These are phyloP conservation scores for Truncatella angustata DNA, from an alignment of 2,329 filamentous ascomycete genomes.

Conservation along the genomic window DNA sequence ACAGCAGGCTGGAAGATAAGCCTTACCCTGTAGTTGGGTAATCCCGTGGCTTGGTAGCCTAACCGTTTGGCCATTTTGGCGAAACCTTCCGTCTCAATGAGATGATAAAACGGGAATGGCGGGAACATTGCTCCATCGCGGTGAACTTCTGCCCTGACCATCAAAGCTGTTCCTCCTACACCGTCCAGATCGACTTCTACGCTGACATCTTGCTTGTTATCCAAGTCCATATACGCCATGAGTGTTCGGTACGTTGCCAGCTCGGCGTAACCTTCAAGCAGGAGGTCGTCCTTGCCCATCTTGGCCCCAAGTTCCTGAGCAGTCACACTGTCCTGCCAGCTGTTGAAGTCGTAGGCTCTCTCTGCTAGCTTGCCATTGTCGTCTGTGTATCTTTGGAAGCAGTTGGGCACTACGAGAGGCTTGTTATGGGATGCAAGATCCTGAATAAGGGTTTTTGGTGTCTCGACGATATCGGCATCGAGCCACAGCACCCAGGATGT, in stretches of 20 bases:
- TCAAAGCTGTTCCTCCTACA: slow-evolving; percentile 85
- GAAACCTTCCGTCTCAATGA: slow-evolving; percentile 97
- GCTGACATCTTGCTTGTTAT: slow-evolving; percentile 53
- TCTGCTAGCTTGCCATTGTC: slow-evolving; percentile 69
- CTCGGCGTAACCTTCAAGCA: slow-evolving; percentile 90
- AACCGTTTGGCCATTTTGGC: slow-evolving; percentile 92
- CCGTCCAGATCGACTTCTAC: slow-evolving; percentile 79
- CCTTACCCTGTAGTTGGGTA: slow-evolving; percentile 94
- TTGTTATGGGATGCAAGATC: slow-evolving; percentile 87
- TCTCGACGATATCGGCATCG: slow-evolving; percentile 88
- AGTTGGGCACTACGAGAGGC: slow-evolving; percentile 91
- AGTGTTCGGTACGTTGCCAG: slow-evolving; percentile 88
- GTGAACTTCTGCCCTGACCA: slow-evolving; percentile 96
- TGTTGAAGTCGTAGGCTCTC: slow-evolving; percentile 94
- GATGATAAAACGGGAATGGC: slow-evolving; percentile 90
- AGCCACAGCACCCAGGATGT: slow-evolving; percentile 98
- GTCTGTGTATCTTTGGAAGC: slow-evolving; percentile 84
- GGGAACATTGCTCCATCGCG: slow-evolving; percentile 98
- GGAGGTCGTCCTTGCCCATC: slow-evolving; percentile 88
- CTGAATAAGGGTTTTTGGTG: slow-evolving; percentile 80
- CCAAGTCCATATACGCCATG: slow-evolving; percentile 77
- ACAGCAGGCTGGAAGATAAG: neutral
- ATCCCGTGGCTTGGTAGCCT: slow-evolving; percentile 80
- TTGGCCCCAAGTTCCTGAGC: slow-evolving; percentile 72
- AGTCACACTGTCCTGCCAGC: slow-evolving; percentile 86